Percentiles rank a stretch among this genome's conserved stretches.
Conservation (phyloP, 345 rosid genomes). For the Eucalyptus cladocalyx region DNA sequence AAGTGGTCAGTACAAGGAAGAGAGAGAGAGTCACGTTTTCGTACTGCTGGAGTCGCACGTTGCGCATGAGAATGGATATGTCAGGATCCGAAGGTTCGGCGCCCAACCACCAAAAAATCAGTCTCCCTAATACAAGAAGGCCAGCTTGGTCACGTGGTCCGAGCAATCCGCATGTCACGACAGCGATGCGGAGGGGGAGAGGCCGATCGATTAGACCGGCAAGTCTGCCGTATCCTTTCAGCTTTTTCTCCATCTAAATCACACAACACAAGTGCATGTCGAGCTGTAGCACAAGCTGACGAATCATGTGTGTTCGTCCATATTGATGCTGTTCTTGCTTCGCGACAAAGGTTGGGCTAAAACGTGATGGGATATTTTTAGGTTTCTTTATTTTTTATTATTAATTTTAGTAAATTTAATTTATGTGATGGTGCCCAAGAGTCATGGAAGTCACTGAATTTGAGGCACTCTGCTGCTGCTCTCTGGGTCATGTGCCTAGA, state of each 20-base stretch:
- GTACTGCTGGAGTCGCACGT: background rate
- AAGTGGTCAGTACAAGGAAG: background rate
- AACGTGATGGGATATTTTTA: background rate
- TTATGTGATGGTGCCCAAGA: background rate
- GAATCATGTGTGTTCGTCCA: background rate
- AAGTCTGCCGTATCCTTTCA: background rate
- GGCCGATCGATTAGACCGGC: background rate
- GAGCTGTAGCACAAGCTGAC: background rate
- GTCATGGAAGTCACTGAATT: background rate
- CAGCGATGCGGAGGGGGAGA: background rate
- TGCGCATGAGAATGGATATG: background rate
- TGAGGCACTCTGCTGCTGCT: background rate
- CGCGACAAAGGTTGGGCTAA: background rate
- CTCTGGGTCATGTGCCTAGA: background rate
- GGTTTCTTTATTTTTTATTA: too few species aligned
- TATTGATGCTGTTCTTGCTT: background rate
- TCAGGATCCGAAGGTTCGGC: background rate
- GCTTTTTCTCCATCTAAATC: background rate
- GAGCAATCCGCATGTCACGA: background rate
- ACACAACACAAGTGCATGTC: background rate
- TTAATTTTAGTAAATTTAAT: background rate
- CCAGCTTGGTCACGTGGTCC: background rate
- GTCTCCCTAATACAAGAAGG: rapidly evolving
- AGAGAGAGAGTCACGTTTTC: background rate
- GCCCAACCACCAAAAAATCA: background rate